These are phyloP conservation scores for Pseudohyphozyma bogoriensis DNA, from an alignment of 768 basidiomycete species.

Conservation along the genomic window DNA sequence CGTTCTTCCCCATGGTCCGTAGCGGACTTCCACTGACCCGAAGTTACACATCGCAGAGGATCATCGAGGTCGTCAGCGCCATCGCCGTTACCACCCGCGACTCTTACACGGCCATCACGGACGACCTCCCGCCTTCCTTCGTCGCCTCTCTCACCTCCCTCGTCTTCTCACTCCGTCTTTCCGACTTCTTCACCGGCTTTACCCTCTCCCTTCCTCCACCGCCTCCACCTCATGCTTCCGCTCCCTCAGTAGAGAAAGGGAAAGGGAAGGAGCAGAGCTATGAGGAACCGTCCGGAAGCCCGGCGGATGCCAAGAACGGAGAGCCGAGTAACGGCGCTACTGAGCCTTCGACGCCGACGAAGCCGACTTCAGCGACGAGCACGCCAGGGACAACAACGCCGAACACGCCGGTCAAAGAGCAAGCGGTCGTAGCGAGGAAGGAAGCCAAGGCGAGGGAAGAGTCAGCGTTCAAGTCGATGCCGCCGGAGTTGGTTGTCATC, in stretches of 20 bases:
- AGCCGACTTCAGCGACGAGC: not conserved
- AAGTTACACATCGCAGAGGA: constrained; percentile 6
- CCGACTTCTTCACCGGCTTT: constrained; percentile 4
- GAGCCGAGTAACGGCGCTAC: not conserved
- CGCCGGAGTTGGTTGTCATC: constrained; percentile 13
- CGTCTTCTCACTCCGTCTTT: constrained; percentile 16
- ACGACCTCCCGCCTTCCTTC: constrained; percentile 27
- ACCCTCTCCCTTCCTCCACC: constrained; percentile 4
- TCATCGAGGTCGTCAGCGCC: constrained; percentile 12
- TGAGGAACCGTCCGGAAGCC: not conserved
- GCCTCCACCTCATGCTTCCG: not conserved
- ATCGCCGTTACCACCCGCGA: not conserved
- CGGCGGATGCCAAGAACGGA: not conserved
- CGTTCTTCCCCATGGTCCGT: not conserved
- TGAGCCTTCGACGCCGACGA: not conserved
- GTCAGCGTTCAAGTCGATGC: constrained; percentile 14
- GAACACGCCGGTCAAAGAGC: too few species aligned
- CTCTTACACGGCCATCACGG: constrained; percentile 16
- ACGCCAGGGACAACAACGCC: too few species aligned
- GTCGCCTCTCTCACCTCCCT: constrained; percentile 24
- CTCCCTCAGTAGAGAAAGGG: not conserved
- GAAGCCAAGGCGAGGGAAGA: not conserved
- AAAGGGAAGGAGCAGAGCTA: constrained; percentile 5
- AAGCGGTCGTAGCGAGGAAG: not conserved
- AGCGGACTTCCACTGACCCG: not conserved